A percentile compares a stretch with the other conserved stretches of the same genome.
phyloP scores from a whole-genome alignment of 2,329 filamentous ascomycete genomes.

The Mollisiaceae sp. region DNA sequence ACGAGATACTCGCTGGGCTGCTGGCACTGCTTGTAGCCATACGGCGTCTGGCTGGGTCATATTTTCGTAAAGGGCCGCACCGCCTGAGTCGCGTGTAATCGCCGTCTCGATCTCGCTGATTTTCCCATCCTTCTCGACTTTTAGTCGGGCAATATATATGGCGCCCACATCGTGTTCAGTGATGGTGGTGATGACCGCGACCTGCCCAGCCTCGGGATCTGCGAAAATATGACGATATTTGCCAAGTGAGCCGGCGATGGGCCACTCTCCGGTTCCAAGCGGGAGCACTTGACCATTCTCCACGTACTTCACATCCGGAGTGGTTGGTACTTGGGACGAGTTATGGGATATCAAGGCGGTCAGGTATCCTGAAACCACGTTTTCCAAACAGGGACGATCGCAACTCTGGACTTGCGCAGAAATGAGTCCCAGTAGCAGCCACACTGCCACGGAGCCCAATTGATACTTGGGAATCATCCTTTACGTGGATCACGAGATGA shows the following conservation, averaged over 20 bases:
- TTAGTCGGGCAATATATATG: conserved; percentile 18
- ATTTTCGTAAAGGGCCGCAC: conserved; percentile 15
- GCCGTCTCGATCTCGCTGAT: conserved; percentile 20
- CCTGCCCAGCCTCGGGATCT: conserved; percentile 13
- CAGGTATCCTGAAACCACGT: conserved; percentile 10
- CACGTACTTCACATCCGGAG: conserved; percentile 15
- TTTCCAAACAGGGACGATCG: conserved; percentile 14
- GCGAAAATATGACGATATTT: conserved; percentile 16
- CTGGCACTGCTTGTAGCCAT: conserved; percentile 18
- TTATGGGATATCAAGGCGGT: conserved; percentile 8
- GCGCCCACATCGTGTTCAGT: conserved; percentile 10
- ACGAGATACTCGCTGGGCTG: conserved; percentile 8
- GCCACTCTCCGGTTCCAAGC: conserved; percentile 7
- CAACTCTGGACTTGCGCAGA: background rate
- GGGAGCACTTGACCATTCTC: conserved; percentile 17
- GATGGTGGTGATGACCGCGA: conserved; percentile 18
- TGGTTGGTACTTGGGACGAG: background rate
- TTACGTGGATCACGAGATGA: background rate
- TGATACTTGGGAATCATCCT: background rate
- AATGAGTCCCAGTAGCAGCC: background rate
- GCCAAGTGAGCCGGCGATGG: background rate
- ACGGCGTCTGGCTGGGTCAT: conserved; percentile 17
- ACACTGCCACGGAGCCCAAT: background rate
- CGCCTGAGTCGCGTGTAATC: conserved; percentile 17
- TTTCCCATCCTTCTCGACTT: conserved; percentile 6